Evolutionary conservation across 306 rosid species (phyloP).

Genomic region (Castanospermum australe): DNA sequence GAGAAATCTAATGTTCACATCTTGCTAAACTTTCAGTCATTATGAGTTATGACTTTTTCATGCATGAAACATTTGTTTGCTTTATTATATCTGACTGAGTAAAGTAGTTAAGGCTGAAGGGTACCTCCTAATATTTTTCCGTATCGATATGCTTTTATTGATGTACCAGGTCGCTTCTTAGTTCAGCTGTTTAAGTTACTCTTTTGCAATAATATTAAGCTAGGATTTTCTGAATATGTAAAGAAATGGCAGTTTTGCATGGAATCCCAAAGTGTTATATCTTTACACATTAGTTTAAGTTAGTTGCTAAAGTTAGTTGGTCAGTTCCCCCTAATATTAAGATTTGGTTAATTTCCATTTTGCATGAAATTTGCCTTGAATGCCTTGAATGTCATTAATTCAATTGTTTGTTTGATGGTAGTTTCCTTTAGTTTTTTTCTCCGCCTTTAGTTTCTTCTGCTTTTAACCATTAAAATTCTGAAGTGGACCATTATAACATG

Average conservation of each 20-base stretch:
- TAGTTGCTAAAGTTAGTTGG: neutral
- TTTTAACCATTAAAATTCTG: neutral
- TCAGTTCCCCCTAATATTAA: neutral
- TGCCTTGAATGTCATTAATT: neutral
- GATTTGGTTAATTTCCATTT: neutral
- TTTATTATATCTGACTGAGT: neutral
- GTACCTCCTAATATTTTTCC: neutral
- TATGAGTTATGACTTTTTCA: neutral
- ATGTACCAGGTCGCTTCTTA: neutral
- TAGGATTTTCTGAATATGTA: neutral
- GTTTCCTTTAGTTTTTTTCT: neutral
- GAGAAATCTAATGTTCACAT: neutral
- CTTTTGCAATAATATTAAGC: neutral
- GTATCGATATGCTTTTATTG: neutral
- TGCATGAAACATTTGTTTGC: neutral
- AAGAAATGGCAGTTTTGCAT: neutral
- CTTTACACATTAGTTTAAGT: neutral
- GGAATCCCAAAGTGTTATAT: neutral
- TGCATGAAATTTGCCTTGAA: neutral
- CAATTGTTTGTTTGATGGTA: neutral
- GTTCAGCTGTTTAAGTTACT: neutral
- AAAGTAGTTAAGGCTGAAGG: conserved; percentile 2
- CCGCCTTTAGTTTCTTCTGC: neutral
- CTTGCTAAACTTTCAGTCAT: neutral
- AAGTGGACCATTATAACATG: neutral